Evolutionary conservation across 2,329 filamentous ascomycete species (phyloP).

Genomic region (Penicillium sp.): DNA sequence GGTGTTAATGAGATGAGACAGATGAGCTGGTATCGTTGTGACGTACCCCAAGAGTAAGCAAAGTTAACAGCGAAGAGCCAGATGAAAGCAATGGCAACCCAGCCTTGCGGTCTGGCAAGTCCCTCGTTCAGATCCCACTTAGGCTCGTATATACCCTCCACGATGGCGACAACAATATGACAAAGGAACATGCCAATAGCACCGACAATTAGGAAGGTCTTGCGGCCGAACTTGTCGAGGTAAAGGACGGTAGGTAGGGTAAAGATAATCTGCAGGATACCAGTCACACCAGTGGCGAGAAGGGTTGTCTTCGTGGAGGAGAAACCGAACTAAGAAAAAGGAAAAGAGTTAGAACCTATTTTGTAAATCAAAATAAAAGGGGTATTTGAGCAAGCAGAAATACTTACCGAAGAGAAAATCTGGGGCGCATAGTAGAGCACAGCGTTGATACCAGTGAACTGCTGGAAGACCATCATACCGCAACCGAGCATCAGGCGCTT

Average conservation of each 20-base stretch:
- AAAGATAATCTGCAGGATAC: slow-evolving; percentile 37
- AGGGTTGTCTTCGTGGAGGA: slow-evolving; percentile 26
- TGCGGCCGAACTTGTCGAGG: slow-evolving; percentile 42
- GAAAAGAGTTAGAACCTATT: background rate
- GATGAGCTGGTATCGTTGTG: background rate
- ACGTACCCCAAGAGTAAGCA: slow-evolving; percentile 39
- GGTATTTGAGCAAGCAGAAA: no score
- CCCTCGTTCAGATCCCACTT: slow-evolving; percentile 49
- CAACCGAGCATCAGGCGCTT: slow-evolving; percentile 29
- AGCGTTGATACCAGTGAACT: slow-evolving; percentile 53
- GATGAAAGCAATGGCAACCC: slow-evolving; percentile 59
- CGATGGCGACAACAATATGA: slow-evolving; percentile 66
- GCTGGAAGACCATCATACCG: slow-evolving; percentile 42
- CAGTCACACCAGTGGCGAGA: slow-evolving; percentile 30
- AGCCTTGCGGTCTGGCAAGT: slow-evolving; percentile 60
- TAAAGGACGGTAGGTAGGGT: slow-evolving; percentile 40
- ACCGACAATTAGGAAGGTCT: slow-evolving; percentile 43
- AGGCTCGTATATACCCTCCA: slow-evolving; percentile 50
- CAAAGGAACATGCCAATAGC: slow-evolving; percentile 69
- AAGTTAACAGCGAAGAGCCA: slow-evolving; percentile 61
- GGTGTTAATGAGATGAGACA: background rate
- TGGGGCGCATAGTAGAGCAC: slow-evolving; percentile 42
- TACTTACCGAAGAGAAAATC: slow-evolving; percentile 21
- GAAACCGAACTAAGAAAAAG: slow-evolving; percentile 21
- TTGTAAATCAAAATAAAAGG: background rate